Base-by-base conservation (phyloP, 257 asterid genomes). In the Parsonsia alboflavescens region DNA sequence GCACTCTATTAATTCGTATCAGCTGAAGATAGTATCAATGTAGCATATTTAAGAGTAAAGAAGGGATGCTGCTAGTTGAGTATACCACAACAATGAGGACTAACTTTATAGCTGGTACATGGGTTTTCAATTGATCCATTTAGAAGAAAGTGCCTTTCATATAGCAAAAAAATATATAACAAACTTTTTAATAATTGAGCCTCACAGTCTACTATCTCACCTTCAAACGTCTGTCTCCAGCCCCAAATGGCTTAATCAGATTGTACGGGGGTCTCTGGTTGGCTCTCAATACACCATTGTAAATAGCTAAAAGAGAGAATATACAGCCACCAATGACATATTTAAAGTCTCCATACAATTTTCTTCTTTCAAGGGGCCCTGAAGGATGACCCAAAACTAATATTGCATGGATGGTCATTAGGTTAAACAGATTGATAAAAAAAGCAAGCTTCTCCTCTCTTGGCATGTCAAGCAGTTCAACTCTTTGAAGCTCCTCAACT, bases 241-340 rank as follows among this genome's bases (percentile, higher is more conserved):
- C 84, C 57, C 91, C 92, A 78, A 93, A 93, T 62, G 97, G 96
- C 79, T 85, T 91, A 53, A 67, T 81, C 66, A 87, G 93, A 82
- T 87, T 91, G 86, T 93, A 93, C 0, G 98, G 93, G 50, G 97
- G 97, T 77, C 97, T 91, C 80, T 91, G 96, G 81, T 93, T 93
- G 76, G 89, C 92, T 89, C 98, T 88, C 78, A 93, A 87, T 76
- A 91, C 79, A 76, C 98, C 97, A 70, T 89, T 93, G 45, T 89
- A 85, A 48, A 93, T 88, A 50, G 88, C 93, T 66, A 97, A 91
- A 68, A 93, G 98, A 44, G 98, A 91, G 70, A 87, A 91, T 36
- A 91, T 83, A 76, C 90, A 85, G 79, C 96, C 97, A 79, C 98
- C 96, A 78, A 93, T 93, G 41, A 93, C 97, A 78, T 93, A 93